Percentiles rank a stretch among this genome's conserved stretches.
Evolutionary conservation across 2,329 filamentous ascomycete genomes (phyloP).

Genomic region (Phialemoniopsis sp.): DNA sequence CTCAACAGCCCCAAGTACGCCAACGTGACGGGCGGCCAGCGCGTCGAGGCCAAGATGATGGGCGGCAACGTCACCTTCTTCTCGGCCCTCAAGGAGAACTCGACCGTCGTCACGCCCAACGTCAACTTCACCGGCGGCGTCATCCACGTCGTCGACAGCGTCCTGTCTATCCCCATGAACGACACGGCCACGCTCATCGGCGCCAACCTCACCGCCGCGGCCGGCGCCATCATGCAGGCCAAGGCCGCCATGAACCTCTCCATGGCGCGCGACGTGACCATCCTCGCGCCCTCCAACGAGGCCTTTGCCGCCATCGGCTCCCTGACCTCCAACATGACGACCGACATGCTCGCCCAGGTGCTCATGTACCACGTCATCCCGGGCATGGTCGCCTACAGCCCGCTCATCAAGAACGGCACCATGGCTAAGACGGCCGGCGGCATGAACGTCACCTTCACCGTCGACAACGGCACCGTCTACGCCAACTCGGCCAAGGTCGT

Average conservation of each 20-base stretch:
- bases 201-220: conserved; percentile 38
- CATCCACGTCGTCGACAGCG: conserved; percentile 47
- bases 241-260: conserved; percentile 37
- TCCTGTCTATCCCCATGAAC: conserved; percentile 40
- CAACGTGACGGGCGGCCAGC: conserved; percentile 57
- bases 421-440: conserved; percentile 35
- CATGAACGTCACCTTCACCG: conserved; percentile 37
- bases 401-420: conserved; percentile 20
- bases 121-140: conserved; percentile 50
- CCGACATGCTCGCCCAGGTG: conserved; percentile 43
- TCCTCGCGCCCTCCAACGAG: conserved; percentile 60
- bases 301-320: conserved; percentile 56
- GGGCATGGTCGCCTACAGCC: conserved; percentile 48
- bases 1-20: conserved; percentile 47
- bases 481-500: conserved; percentile 47
- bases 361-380: conserved; percentile 62
- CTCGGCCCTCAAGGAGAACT: conserved; percentile 45
- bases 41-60: conserved; percentile 38
- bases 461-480: conserved; percentile 34
- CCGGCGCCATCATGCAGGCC: conserved; percentile 39
- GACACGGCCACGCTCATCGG: conserved; percentile 32
- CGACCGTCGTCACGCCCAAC: conserved; percentile 42
- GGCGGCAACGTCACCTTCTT: conserved; percentile 42
- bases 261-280: conserved; percentile 45
- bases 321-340: conserved; percentile 39